A percentile compares a stretch with the other conserved stretches of the same genome.
Conservation (phyloP, 2,329 filamentous ascomycete genomes). For the Didymella keratinophila region DNA sequence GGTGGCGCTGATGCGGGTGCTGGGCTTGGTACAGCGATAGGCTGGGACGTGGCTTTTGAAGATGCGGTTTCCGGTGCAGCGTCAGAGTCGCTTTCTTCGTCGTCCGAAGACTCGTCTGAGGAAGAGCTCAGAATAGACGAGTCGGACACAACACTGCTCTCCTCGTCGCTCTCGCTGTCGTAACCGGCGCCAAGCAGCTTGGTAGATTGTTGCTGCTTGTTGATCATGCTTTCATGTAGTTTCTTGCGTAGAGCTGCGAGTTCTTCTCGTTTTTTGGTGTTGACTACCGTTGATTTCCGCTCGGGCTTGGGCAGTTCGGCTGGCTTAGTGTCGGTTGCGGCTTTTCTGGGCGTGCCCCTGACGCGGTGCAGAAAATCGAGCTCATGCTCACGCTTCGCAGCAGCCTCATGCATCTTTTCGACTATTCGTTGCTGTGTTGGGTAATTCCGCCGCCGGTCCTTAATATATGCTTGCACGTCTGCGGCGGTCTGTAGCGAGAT, state of each 20-base stretch:
- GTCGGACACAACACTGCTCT: conserved; percentile 38
- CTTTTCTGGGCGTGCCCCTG: conserved; percentile 33
- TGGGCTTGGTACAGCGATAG: conserved; percentile 27
- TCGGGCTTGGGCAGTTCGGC: conserved; percentile 2
- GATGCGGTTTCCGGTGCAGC: conserved; percentile 50
- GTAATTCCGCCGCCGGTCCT: conserved; percentile 79
- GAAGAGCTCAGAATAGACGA: conserved; percentile 45
- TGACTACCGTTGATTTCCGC: conserved; percentile 3
- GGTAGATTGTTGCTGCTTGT: conserved; percentile 24
- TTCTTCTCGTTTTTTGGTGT: conserved; percentile 26
- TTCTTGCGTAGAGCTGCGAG: conserved; percentile 47
- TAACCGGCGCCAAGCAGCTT: conserved; percentile 45
- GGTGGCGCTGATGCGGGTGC: conserved; percentile 18
- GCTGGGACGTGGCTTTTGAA: conserved; percentile 42
- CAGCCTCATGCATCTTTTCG: conserved; percentile 64
- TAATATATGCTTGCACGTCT: conserved; percentile 81
- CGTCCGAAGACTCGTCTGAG: conserved; percentile 36
- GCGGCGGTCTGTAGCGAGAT: conserved; percentile 62
- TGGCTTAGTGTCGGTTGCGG: conserved; percentile 6
- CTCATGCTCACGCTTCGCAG: conserved; percentile 35
- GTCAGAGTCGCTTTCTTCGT: conserved; percentile 36
- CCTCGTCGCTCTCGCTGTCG: conserved; percentile 37
- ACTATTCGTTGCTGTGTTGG: conserved; percentile 77
- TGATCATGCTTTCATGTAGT: conserved; percentile 44
- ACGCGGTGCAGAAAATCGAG: conserved; percentile 52